Evolutionary conservation across 2,329 filamentous ascomycete genomes (phyloP), one percentile per base, ranked within the genome.

Genomic region (Xylariaceae sp.): DNA sequence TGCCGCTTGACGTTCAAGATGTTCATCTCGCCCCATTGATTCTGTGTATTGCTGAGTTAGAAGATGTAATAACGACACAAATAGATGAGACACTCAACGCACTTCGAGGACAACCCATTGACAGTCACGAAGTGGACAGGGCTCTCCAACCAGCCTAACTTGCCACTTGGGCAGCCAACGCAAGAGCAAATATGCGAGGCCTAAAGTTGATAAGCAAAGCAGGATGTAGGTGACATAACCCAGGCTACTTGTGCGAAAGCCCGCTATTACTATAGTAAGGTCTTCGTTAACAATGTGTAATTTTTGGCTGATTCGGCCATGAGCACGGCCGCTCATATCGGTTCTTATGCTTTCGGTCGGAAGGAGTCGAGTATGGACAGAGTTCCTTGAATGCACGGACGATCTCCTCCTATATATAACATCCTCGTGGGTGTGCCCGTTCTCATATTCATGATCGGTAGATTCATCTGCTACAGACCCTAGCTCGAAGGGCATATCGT

Each of bases 221-320:
- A 78, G 63, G 3, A 85, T 63, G 68, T 97, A 97, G 0, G 84
- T 58, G 2, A 79, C 70, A 63, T 85, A 87, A 1, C 94, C 90
- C 13, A 83, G 56, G 3, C 73, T 70, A 59, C 87, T 92, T 3
- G 91, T 96, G 47, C 80, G 84, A 71, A 97, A 99, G 0, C 94
- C 94, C 21, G 92, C 90, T 66, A 97, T 84, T 26, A 92, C 92
- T 63, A 96, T 91, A 1, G 91, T 96, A 59, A 99, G 76, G 69
- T 99, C 94, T 70, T 99, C 94, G 40, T 89, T 95, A 54, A 85
- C 78, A 72, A 99, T 91, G 71, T 96, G 94, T 21, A 96, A 80
- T 73, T 96, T 97, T 70, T 99, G 94, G 64, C 81, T 95, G 26
- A 81, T 77, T 53, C 88, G 83, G 40, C 83, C 82, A 10, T 80